A percentile compares a stretch with the other conserved stretches of the same genome.
Evolutionary conservation across 192 early-diverging fungal genomes (phyloP).

Genomic region (Linderina pennispora): DNA sequence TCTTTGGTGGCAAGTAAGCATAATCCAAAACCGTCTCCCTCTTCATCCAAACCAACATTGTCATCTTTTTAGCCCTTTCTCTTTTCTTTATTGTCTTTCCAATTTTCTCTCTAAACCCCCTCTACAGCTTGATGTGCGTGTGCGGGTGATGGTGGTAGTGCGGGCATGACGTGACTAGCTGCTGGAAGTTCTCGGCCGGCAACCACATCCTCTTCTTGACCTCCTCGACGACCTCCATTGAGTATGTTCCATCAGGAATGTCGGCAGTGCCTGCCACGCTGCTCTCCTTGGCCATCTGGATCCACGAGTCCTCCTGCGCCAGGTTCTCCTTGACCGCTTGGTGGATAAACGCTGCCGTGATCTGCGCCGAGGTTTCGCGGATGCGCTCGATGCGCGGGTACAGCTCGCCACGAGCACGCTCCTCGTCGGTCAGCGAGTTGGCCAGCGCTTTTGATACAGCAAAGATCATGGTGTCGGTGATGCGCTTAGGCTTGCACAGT

Average conservation of each 20-base stretch:
- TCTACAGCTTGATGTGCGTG: background rate
- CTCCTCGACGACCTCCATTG: background rate
- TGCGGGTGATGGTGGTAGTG: slow-evolving; percentile 14
- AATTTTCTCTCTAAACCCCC: background rate
- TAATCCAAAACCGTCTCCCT: background rate
- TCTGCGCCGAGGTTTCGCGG: slow-evolving; percentile 63
- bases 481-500: slow-evolving; percentile 61
- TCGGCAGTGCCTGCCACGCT: background rate
- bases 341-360: slow-evolving; percentile 65
- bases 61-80: background rate
- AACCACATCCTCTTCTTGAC: slow-evolving; percentile 7
- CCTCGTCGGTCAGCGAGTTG: slow-evolving; percentile 55
- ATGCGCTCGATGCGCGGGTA: slow-evolving; percentile 76
- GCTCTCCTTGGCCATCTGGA: slow-evolving; percentile 14
- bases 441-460: slow-evolving; percentile 67
- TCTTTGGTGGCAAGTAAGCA: slow-evolving; percentile 38
- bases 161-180: slow-evolving; percentile 11
- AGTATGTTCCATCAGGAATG: slow-evolving; percentile 1
- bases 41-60: background rate
- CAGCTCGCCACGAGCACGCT: slow-evolving; percentile 55
- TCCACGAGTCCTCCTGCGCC: slow-evolving; percentile 27
- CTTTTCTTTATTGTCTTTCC: background rate
- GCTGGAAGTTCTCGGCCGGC: slow-evolving; percentile 9
- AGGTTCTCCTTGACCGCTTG: slow-evolving; percentile 49
- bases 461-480: slow-evolving; percentile 82